Conservation (phyloP, 2,329 filamentous ascomycete genomes). For the Trichophyton schoenleinii region DNA sequence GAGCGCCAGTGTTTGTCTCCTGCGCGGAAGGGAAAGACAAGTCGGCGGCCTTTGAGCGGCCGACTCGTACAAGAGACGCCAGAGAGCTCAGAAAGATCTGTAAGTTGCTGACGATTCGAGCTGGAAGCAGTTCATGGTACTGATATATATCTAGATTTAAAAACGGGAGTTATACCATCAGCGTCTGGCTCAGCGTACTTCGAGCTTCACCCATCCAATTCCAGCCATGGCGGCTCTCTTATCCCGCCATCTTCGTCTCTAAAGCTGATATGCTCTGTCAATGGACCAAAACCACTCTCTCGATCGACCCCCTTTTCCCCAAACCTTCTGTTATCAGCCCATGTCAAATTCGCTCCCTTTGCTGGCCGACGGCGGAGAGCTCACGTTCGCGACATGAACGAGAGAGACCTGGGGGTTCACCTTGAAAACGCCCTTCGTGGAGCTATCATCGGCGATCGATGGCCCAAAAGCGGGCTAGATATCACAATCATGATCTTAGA, state of each 20-base stretch:
- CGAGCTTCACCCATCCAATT: conserved; percentile 39
- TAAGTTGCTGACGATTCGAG: not conserved
- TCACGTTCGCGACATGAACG: conserved; percentile 71
- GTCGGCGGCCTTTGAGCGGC: conserved; percentile 34
- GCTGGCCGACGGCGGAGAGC: conserved; percentile 70
- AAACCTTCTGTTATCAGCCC: conserved; percentile 79
- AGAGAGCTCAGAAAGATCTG: conserved; percentile 76
- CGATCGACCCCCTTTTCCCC: conserved; percentile 84
- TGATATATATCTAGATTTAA: conserved; percentile 51
- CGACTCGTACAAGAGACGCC: conserved; percentile 48
- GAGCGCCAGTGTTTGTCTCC: conserved; percentile 56
- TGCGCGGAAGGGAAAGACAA: conserved; percentile 34
- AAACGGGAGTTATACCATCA: conserved; percentile 83
- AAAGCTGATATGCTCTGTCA: conserved; percentile 86
- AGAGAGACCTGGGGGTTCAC: conserved; percentile 82
- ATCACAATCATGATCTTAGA: conserved; percentile 87
- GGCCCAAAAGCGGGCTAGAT: conserved; percentile 98
- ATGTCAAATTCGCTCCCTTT: conserved; percentile 95
- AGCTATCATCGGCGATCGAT: conserved; percentile 81
- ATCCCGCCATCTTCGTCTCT: conserved; percentile 52
- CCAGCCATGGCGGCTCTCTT: conserved; percentile 35
- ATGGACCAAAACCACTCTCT: conserved; percentile 82
- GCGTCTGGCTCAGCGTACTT: conserved; percentile 78
- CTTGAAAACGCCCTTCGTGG: conserved; percentile 82
- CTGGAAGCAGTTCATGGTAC: conserved; percentile 12